These are phyloP conservation scores for Lactarius deliciosus DNA, from an alignment of 768 basidiomycete species.

Conservation along the genomic window DNA sequence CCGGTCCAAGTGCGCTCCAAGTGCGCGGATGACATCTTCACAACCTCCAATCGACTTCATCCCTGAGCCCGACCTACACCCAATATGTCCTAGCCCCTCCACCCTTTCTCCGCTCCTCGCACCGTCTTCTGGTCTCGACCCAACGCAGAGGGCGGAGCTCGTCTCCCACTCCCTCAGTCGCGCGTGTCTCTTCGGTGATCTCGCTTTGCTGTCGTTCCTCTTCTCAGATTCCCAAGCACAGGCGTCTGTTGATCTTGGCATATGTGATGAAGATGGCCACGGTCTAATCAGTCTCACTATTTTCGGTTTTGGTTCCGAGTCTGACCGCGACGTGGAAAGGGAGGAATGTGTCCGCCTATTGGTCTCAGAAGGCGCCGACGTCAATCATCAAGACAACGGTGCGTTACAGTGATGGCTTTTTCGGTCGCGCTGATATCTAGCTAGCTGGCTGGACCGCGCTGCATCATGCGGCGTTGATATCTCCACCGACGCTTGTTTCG, in stretches of 20 bases:
- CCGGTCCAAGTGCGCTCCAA: slow-evolving; percentile 1
- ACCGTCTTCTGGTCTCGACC: slow-evolving; percentile 63
- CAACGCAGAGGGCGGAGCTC: slow-evolving; percentile 65
- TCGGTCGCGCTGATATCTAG: slow-evolving; percentile 10
- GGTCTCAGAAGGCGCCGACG: slow-evolving; percentile 73
- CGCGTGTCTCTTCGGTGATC: slow-evolving; percentile 76
- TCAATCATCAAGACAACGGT: slow-evolving; percentile 63
- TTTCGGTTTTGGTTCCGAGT: slow-evolving; percentile 79
- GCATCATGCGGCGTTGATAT: slow-evolving; percentile 85
- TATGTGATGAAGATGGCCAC: slow-evolving; percentile 84
- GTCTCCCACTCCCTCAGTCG: slow-evolving; percentile 73
- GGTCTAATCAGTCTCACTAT: slow-evolving; percentile 75
- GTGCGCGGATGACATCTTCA: slow-evolving; percentile 36
- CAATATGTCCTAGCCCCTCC: slow-evolving; percentile 67
- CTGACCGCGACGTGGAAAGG: slow-evolving; percentile 81
- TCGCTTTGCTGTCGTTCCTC: slow-evolving; percentile 68
- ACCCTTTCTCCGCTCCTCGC: slow-evolving; percentile 65
- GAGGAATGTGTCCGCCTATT: slow-evolving; percentile 87
- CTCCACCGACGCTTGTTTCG: slow-evolving; percentile 88
- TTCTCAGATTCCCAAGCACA: slow-evolving; percentile 68
- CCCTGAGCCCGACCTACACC: slow-evolving; percentile 79
- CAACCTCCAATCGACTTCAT: slow-evolving; percentile 51
- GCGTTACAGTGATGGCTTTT: slow-evolving; percentile 30
- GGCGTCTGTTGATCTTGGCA: slow-evolving; percentile 60
- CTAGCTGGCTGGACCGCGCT: slow-evolving; percentile 93